Conservation (phyloP, 2,329 filamentous ascomycete genomes). For the Clarireedia monteithiana region DNA sequence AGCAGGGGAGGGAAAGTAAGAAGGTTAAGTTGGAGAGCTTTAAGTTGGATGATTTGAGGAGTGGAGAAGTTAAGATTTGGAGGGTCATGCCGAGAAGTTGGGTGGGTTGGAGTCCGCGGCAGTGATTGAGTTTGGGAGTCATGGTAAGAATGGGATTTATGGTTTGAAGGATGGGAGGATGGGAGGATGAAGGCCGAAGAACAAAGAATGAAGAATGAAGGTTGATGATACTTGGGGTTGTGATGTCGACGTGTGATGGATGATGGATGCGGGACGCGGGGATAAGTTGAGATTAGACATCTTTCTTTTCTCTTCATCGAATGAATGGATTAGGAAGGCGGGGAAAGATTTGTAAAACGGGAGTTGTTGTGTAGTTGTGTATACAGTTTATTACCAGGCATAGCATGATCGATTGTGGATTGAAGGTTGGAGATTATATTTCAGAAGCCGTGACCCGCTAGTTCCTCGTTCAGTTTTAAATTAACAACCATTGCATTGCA, state of each 20-base stretch:
- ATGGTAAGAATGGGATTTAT: neutral
- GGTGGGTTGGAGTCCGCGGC: conserved; percentile 65
- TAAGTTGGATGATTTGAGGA: conserved; percentile 82
- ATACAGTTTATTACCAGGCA: conserved; percentile 5
- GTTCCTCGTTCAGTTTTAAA: too few species aligned
- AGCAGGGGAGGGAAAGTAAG: conserved; percentile 87
- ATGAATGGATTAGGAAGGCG: neutral
- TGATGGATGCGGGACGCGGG: neutral
- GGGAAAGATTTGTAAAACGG: neutral
- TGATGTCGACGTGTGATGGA: neutral
- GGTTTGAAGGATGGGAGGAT: neutral
- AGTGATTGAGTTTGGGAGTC: neutral
- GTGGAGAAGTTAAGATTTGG: conserved; percentile 96
- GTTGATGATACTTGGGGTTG: neutral
- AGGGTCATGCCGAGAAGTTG: conserved; percentile 85
- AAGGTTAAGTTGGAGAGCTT: conserved; percentile 94
- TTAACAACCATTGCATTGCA: too few species aligned
- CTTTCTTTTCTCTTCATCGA: too few species aligned
- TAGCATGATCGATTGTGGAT: conserved; percentile 3
- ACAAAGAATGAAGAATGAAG: neutral
- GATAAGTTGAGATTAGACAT: neutral
- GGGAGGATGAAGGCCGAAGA: neutral
- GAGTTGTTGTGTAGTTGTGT: conserved; percentile 1
- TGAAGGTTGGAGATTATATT: neutral
- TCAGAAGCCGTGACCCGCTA: neutral